Evolutionary conservation across 2,329 filamentous ascomycete species (phyloP).

Genomic region (Stachybotrys chartarum): DNA sequence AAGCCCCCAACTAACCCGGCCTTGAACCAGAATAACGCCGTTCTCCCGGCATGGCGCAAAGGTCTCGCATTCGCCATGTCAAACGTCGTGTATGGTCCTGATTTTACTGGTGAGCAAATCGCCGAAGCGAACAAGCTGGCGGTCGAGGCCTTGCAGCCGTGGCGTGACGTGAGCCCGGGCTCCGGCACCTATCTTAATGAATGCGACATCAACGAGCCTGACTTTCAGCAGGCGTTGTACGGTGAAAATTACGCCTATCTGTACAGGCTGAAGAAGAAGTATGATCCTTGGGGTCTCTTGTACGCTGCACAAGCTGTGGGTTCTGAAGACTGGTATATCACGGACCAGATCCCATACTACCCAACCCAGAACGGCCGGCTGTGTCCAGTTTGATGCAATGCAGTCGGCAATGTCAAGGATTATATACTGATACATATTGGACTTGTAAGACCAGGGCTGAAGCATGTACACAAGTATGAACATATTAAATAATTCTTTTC

Average conservation of each 20-base stretch:
- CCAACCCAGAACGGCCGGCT: background rate
- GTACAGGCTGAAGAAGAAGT: background rate
- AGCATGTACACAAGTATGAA: too few relatives aligned
- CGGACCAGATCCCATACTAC: background rate
- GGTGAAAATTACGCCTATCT: background rate
- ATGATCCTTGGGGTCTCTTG: background rate
- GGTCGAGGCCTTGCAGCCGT: background rate
- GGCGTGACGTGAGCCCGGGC: slow-evolving; percentile 8
- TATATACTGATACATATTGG: too few relatives aligned
- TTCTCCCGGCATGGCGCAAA: background rate
- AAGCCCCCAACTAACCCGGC: background rate
- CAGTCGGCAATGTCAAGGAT: too few relatives aligned
- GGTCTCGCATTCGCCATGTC: background rate
- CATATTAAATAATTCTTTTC: too few relatives aligned
- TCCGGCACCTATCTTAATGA: slow-evolving; percentile 18
- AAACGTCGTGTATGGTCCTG: background rate
- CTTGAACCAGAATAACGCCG: background rate
- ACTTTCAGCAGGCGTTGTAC: background rate
- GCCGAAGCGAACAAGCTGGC: background rate
- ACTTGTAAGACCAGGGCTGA: too few relatives aligned
- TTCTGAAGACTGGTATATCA: background rate
- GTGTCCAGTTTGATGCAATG: background rate
- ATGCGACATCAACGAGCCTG: slow-evolving; percentile 11
- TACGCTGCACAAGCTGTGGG: background rate
- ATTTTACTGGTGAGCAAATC: slow-evolving; percentile 5